Conservation (phyloP, 352 stramenopile genomes). For the Phytophthora aleatoria region DNA sequence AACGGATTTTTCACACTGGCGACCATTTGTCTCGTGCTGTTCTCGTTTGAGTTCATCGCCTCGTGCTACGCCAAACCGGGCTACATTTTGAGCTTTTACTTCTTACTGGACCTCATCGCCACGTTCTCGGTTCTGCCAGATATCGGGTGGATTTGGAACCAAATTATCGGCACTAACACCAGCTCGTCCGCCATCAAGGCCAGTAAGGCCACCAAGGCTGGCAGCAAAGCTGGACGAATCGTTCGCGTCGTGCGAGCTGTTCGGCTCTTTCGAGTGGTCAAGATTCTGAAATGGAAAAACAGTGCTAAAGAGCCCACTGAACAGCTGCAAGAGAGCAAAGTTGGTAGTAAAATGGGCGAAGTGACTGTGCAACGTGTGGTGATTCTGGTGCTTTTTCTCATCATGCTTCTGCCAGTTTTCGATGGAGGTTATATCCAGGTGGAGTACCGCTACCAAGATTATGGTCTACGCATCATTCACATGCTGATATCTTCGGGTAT, state of each 20-base stretch:
- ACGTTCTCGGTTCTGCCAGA: slow-evolving; percentile 86
- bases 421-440: slow-evolving; percentile 79
- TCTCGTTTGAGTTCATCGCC: slow-evolving; percentile 88
- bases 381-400: slow-evolving; percentile 89
- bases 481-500: slow-evolving; percentile 64
- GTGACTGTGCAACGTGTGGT: slow-evolving; percentile 87
- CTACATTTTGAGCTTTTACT: slow-evolving; percentile 93
- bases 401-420: slow-evolving; percentile 89
- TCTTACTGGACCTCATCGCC: slow-evolving; percentile 84
- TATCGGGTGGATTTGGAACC: slow-evolving; percentile 80
- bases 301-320: slow-evolving; percentile 44
- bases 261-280: slow-evolving; percentile 84
- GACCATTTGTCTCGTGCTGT: slow-evolving; percentile 87
- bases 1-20: slow-evolving; percentile 86
- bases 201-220: slow-evolving; percentile 72
- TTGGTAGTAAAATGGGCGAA: slow-evolving; percentile 90
- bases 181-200: slow-evolving; percentile 66
- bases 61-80: slow-evolving; percentile 73
- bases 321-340: slow-evolving; percentile 84
- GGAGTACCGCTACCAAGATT: slow-evolving; percentile 87
- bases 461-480: slow-evolving; percentile 80
- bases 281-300: slow-evolving; percentile 88
- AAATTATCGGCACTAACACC: slow-evolving; percentile 68
- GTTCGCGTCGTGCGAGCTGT: slow-evolving; percentile 85
- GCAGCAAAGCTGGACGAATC: slow-evolving; percentile 84